Conservation (phyloP, 225 moss, liverwort and hornwort species). For the Ulota crispa region DNA sequence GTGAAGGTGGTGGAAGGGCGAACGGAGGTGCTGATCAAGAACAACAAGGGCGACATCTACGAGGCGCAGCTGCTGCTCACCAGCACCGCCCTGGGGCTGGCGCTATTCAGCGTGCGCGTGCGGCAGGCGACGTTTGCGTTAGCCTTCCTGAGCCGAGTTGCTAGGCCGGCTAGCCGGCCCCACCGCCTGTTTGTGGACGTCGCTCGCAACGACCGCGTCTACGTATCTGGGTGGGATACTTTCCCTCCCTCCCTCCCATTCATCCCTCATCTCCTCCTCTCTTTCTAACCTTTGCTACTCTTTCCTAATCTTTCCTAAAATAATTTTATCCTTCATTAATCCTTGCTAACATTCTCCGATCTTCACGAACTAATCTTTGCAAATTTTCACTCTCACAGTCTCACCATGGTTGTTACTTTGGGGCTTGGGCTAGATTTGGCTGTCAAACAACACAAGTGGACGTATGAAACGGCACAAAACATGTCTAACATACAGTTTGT, state of each 20-base stretch:
- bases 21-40: conserved; percentile 53
- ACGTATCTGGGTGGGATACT: conserved; percentile 39
- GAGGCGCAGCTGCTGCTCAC: conserved; percentile 52
- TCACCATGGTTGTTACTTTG: background rate
- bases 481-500: too few species aligned
- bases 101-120: conserved; percentile 38
- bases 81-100: conserved; percentile 45
- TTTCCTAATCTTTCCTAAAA: too few species aligned
- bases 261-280: background rate
- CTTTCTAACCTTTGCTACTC: background rate
- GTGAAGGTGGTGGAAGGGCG: conserved; percentile 55
- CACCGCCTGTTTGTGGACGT: conserved; percentile 45
- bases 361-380: background rate
- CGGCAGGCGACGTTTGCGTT: conserved; percentile 54
- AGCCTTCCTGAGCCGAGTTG: conserved; percentile 57
- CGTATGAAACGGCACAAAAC: too few species aligned
- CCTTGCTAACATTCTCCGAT: background rate
- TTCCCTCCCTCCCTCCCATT: too few species aligned
- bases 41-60: conserved; percentile 37
- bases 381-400: background rate
- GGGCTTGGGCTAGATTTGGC: too few species aligned
- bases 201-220: conserved; percentile 42
- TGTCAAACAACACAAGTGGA: too few species aligned
- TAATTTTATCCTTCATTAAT: background rate
- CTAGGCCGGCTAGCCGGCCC: conserved; percentile 41